phyloP scores from a whole-genome alignment of 768 basidiomycete genomes.

The Tricholomella constricta region DNA sequence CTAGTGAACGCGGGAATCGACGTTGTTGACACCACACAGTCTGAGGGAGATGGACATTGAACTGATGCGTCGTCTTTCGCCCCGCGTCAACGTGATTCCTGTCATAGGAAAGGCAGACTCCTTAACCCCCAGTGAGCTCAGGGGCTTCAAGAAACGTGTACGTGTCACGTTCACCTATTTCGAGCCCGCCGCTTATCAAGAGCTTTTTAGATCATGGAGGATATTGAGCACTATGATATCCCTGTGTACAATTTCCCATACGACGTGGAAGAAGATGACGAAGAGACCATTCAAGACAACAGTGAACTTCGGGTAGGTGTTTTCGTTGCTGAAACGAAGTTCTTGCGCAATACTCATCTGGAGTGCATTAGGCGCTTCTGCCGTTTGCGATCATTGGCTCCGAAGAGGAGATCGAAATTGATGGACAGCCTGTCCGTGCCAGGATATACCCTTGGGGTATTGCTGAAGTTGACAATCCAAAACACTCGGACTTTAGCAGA shows the following conservation, averaged over 20 bases:
- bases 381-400: conserved; percentile 98
- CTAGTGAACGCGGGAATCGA: conserved; percentile 1
- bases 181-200: conserved; percentile 1
- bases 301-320: conserved; percentile 84
- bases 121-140: conserved; percentile 89
- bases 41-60: conserved; percentile 99
- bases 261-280: conserved; percentile 98
- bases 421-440: conserved; percentile 88
- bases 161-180: conserved; percentile 21
- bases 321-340: neutral
- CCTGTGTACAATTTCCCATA: conserved; percentile 99
- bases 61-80: conserved; percentile 96
- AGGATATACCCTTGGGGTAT: conserved; percentile 99
- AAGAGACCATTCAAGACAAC: conserved; percentile 97
- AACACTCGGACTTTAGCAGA: conserved; percentile 97
- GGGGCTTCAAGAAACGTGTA: conserved; percentile 94
- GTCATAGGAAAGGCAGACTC: conserved; percentile 97
- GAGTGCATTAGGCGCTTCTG: conserved; percentile 66
- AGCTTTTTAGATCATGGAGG: conserved; percentile 89
- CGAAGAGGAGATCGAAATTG: conserved; percentile 93
- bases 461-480: conserved; percentile 98
- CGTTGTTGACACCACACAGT: conserved; percentile 35
- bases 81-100: conserved; percentile 98
- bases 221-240: conserved; percentile 97
- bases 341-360: neutral